phyloP scores from a whole-genome alignment of 768 basidiomycete genomes.

The Cystofilobasidium bisporidii region DNA sequence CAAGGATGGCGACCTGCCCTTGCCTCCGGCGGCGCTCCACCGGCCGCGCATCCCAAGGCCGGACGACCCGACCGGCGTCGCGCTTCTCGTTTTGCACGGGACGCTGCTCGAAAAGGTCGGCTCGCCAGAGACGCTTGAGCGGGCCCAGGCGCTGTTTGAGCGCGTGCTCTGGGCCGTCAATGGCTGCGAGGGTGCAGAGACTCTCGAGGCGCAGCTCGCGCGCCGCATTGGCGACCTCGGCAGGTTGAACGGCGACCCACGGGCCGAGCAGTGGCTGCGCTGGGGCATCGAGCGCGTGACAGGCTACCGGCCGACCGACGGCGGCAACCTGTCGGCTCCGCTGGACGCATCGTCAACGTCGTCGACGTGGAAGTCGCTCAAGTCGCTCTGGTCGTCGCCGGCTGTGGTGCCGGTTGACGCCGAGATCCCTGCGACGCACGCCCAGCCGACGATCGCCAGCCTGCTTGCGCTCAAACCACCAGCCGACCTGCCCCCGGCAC shows the following conservation, averaged over 20 bases:
- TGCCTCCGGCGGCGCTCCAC: background rate
- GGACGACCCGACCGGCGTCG: background rate
- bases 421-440: no score
- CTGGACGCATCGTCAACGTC: background rate
- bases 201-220: constrained; percentile 18
- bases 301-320: background rate
- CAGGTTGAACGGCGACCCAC: background rate
- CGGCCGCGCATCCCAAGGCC: background rate
- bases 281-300: constrained; percentile 15
- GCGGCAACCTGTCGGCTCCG: background rate
- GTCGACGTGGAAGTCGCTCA: no score
- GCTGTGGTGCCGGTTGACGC: no score
- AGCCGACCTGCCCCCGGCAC: constrained; percentile 1
- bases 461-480: background rate
- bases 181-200: constrained; percentile 1
- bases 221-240: constrained; percentile 10
- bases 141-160: constrained; percentile 3
- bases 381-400: background rate
- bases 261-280: constrained; percentile 12
- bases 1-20: background rate
- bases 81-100: background rate
- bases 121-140: background rate
- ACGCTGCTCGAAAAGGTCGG: background rate
- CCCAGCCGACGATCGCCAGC: background rate
- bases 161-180: constrained; percentile 11